Conservation (phyloP, 169 alveolate species). For the Amoebophrya sp. region DNA sequence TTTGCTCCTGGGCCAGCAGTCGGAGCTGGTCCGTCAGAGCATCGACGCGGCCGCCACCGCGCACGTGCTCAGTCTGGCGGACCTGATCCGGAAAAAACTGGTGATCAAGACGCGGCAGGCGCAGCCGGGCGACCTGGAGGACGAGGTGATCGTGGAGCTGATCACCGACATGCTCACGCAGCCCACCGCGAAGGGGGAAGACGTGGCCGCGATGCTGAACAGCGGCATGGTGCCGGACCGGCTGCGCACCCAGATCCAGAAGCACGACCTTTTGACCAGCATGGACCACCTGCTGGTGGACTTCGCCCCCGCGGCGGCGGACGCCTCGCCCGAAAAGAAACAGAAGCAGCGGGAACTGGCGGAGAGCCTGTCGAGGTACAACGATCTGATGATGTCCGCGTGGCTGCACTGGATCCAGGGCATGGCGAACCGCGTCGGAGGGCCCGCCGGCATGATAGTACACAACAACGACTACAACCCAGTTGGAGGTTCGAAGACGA, state of each 20-base stretch:
- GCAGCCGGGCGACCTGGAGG: background rate
- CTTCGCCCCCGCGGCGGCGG: background rate
- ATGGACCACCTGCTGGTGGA: background rate
- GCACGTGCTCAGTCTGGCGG: background rate
- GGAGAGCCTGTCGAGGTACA: background rate
- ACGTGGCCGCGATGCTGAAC: background rate
- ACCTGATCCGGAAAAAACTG: background rate
- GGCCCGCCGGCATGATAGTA: no score
- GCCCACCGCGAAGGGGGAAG: background rate
- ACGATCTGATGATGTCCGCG: background rate
- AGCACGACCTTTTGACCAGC: background rate
- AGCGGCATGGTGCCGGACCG: background rate
- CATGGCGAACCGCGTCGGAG: background rate
- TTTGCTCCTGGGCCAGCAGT: background rate
- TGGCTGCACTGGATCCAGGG: constrained; percentile 24
- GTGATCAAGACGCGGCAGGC: background rate
- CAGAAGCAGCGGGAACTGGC: background rate
- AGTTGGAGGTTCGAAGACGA: no score
- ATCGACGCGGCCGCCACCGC: background rate
- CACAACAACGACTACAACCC: no score
- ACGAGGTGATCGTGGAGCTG: background rate
- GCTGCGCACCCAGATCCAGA: background rate
- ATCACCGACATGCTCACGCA: background rate
- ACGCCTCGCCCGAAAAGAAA: background rate
- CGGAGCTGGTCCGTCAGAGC: background rate